Percentiles rank a stretch among this genome's conserved stretches.
Conservation (phyloP, 306 rosid genomes). For the Cucurbita argyrosperma region DNA sequence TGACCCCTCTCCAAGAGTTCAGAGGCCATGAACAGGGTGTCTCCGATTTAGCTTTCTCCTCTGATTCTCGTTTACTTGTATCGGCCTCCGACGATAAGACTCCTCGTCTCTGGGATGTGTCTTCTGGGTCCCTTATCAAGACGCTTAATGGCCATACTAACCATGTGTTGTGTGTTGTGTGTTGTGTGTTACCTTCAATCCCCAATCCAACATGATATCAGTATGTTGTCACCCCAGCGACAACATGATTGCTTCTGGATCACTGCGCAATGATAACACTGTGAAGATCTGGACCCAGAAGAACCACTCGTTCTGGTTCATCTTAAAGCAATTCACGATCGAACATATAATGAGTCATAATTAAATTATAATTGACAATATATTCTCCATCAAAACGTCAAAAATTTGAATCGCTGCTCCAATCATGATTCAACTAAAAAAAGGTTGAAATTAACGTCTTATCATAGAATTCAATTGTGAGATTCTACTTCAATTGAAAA, state of each 20-base stretch:
- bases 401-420: too few relatives aligned
- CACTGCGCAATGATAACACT: conserved; percentile 78
- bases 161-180: conserved; percentile 23
- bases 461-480: too few relatives aligned
- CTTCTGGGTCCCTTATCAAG: conserved; percentile 53
- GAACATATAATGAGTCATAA: neutral
- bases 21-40: conserved; percentile 81
- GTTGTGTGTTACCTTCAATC: conserved; percentile 85
- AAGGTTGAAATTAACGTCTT: too few relatives aligned
- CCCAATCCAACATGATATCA: conserved; percentile 76
- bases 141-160: conserved; percentile 88
- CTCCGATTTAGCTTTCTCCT: conserved; percentile 84
- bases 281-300: conserved; percentile 84
- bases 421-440: too few relatives aligned
- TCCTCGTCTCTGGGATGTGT: conserved; percentile 80
- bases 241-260: conserved; percentile 91
- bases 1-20: conserved; percentile 51
- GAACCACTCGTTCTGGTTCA: conserved; percentile 20
- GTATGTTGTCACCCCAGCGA: conserved; percentile 80
- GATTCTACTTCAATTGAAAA: too few relatives aligned
- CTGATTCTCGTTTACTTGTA: conserved; percentile 67
- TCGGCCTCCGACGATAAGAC: conserved; percentile 97
- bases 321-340: neutral
- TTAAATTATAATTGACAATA: too few relatives aligned
- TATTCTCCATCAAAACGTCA: too few relatives aligned